Evolutionary conservation across 2,329 filamentous ascomycete genomes (phyloP).

Genomic region (Fusarium clavum): DNA sequence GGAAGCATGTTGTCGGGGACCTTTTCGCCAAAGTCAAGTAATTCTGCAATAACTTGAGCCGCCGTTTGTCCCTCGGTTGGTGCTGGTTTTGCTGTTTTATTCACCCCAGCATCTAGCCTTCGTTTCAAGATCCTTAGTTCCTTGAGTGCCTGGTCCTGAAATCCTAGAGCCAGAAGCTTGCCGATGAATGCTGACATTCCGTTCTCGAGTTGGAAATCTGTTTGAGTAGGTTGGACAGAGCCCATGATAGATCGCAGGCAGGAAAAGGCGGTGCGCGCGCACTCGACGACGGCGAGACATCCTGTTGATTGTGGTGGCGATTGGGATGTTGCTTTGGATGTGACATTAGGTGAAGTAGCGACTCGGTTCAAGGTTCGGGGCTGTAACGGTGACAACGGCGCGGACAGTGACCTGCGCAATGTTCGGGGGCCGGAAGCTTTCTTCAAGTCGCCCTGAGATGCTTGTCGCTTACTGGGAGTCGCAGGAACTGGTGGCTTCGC

Average conservation of each 20-base stretch:
- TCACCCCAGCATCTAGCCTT: slow-evolving; percentile 62
- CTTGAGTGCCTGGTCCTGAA: slow-evolving; percentile 76
- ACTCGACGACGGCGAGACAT: slow-evolving; percentile 73
- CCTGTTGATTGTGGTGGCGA: slow-evolving; percentile 53
- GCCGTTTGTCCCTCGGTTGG: slow-evolving; percentile 48
- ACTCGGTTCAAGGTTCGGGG: slow-evolving; percentile 71
- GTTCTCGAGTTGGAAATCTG: slow-evolving; percentile 75
- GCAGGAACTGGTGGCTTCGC: slow-evolving; percentile 61
- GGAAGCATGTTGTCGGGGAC: slow-evolving; percentile 59
- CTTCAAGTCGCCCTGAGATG: slow-evolving; percentile 49
- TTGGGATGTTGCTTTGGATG: slow-evolving; percentile 50
- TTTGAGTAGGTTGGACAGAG: slow-evolving; percentile 64
- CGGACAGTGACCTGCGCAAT: slow-evolving; percentile 66
- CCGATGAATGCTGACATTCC: slow-evolving; percentile 77
- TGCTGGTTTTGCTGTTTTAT: slow-evolving; percentile 50
- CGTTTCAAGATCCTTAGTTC: slow-evolving; percentile 75
- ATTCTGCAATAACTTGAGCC: slow-evolving; percentile 60
- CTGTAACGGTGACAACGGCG: slow-evolving; percentile 71
- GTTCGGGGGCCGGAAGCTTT: slow-evolving; percentile 54
- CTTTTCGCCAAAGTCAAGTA: slow-evolving; percentile 70
- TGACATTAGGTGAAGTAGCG: slow-evolving; percentile 62
- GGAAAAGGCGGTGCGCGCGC: slow-evolving; percentile 74
- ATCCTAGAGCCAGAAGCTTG: slow-evolving; percentile 71
- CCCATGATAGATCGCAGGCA: slow-evolving; percentile 70
- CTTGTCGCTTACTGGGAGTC: slow-evolving; percentile 50